Conservation (phyloP, 1,284 basidiomycete species). For the Microbotryum lychnidis-dioicae region DNA sequence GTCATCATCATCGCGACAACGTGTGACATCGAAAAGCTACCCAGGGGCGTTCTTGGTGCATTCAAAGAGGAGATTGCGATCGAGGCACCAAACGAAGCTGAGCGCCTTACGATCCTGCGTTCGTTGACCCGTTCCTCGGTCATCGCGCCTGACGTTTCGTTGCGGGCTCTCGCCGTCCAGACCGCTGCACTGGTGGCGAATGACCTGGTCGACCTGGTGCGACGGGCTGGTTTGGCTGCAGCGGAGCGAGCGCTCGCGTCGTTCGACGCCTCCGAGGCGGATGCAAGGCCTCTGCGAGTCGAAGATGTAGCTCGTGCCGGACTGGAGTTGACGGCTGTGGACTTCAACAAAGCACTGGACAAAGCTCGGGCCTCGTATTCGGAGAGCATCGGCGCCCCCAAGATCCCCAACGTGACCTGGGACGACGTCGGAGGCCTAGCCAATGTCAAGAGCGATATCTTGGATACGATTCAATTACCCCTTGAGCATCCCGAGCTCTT, state of each 20-base stretch:
- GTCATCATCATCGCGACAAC: conserved; percentile 69
- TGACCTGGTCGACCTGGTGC: conserved; percentile 68
- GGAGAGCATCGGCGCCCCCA: conserved; percentile 89
- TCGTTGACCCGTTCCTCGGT: conserved; percentile 46
- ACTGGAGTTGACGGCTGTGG: conserved; percentile 25
- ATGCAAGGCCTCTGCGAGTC: not conserved
- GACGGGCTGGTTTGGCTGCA: conserved; percentile 55
- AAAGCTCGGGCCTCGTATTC: conserved; percentile 73
- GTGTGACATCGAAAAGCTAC: conserved; percentile 58
- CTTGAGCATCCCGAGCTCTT: conserved; percentile 92
- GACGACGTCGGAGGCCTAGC: conserved; percentile 93
- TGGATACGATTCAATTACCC: conserved; percentile 95
- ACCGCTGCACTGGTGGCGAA: conserved; percentile 84
- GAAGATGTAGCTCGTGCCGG: conserved; percentile 24
- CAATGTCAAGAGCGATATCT: conserved; percentile 81
- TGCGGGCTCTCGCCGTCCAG: conserved; percentile 66
- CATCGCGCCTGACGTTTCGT: conserved; percentile 69
- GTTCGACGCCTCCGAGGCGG: not conserved
- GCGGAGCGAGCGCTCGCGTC: conserved; percentile 48
- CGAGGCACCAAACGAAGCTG: conserved; percentile 68
- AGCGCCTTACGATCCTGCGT: conserved; percentile 58
- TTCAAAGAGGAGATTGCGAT: conserved; percentile 84
- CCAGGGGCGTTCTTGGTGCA: conserved; percentile 57
- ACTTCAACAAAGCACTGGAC: conserved; percentile 51
- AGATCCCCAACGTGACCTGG: conserved; percentile 94